phyloP scores from a whole-genome alignment of 805 yeast genomes.

The Saturnispora sanitii region DNA sequence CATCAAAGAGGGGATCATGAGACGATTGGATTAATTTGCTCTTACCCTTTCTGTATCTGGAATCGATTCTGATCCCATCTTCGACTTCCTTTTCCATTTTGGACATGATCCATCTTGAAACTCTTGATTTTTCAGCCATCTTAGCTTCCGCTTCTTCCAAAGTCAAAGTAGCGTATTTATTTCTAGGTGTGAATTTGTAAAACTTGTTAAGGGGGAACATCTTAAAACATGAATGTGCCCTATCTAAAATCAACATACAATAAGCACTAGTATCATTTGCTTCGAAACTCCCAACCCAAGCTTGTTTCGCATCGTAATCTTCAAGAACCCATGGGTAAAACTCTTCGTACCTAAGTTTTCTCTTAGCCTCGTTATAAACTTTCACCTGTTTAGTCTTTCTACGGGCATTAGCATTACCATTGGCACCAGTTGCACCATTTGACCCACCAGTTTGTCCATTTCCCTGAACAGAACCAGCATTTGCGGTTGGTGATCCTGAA shows the following conservation, averaged over 20 bases:
- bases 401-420: not conserved
- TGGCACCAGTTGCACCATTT: conserved; percentile 7
- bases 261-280: conserved; percentile 82
- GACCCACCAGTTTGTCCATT: too few species aligned
- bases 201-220: conserved; percentile 94
- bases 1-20: conserved; percentile 26
- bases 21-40: conserved; percentile 25
- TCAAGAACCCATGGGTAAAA: conserved; percentile 97
- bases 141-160: conserved; percentile 89
- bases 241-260: conserved; percentile 75
- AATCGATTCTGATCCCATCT: conserved; percentile 42
- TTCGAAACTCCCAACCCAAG: conserved; percentile 93
- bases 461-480: too few species aligned
- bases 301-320: conserved; percentile 88
- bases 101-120: conserved; percentile 94
- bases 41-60: conserved; percentile 34
- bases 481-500: too few species aligned
- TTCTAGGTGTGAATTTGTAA: conserved; percentile 86
- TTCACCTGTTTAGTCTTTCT: conserved; percentile 75
- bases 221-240: conserved; percentile 63
- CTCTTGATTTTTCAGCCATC: conserved; percentile 65
- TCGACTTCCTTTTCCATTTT: conserved; percentile 63
- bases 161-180: conserved; percentile 86
- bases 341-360: conserved; percentile 86
- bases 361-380: conserved; percentile 71